Base-by-base conservation (phyloP, 352 stramenopile species). In the Pythium aquatile region DNA sequence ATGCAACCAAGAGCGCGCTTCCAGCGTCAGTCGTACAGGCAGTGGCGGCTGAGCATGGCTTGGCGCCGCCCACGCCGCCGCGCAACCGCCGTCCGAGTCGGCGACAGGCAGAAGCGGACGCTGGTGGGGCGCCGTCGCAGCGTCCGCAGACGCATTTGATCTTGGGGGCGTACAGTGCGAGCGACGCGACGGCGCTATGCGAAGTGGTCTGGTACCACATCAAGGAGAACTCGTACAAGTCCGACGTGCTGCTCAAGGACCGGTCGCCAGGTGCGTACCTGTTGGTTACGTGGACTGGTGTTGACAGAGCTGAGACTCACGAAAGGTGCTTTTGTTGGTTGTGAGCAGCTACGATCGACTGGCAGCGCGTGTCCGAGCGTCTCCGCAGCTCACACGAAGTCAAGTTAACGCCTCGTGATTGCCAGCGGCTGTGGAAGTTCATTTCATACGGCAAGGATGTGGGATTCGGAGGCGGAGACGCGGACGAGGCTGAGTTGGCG, bases 391-490 rank as follows among this genome's bases (percentile, higher is more conserved):
- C 62, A 10, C 76, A 89, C 33, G 69, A 73, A 0, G 37, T 90
- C 8, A 39, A 32, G 20, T 56, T 87, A 40, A 67, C 55, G 11
- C 47, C 78, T 0, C 60, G 57, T 35, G 76, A 85, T 3, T 89
- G 81, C 32, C 83, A 89, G 63, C 11, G 65, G 17, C 69, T 90
- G 24, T 92, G 83, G 83, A 92, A 90, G 67, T 92, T 85, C 51
- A 61, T 92, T 37, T 77, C 83, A n/a, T 92, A 92, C 55, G 79
- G 70, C 0, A 52, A 84, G 30, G 35, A 66, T 9, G 53, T 63
- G 3, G 29, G 24, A 4, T 1, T 6, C 2, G 9, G 13, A 2
- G 30, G 58, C 4, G 44, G 30, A 14, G 44, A 61, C 30, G 51
- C 64, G 14, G 55, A 51, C 10, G 52, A 11, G 2, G 39, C 65